Base-by-base conservation (phyloP, 2,329 filamentous ascomycete species). In the Clonostachys chloroleuca region DNA sequence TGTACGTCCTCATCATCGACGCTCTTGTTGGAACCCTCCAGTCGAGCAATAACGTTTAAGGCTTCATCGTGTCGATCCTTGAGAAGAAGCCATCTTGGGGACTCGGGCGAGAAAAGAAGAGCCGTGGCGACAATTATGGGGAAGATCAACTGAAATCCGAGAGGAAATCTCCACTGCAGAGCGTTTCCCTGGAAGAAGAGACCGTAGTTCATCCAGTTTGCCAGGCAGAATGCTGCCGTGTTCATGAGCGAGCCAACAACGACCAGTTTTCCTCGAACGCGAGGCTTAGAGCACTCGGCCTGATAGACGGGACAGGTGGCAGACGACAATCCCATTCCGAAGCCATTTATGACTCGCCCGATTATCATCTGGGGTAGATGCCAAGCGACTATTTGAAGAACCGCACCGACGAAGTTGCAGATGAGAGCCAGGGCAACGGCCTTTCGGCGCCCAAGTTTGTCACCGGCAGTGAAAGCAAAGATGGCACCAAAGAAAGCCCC, bases 41-140 rank as follows among this genome's bases (percentile, higher is more conserved):
- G 81, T 50, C 75, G 77, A 8, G 75, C 71, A 48, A 88, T 70
- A 5, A 79, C 74, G 6, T 70, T 63, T n/a, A 75, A 63, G 1
- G 80, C 80, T 48, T 83, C 70, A 12, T 81, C 75, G 14, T 75
- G 68, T n/a, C 76, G 74, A 49, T 80, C 75, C 47, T 80, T 54
- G 9, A 74, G 59, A 17, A 79, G 57, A n/a, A 78, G 58, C 71
- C 73, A 81, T 36, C 77, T 68, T 1, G 77, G 76, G 1, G 69
- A 74, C 52, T 80, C 77, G 3, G 73, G 72, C 7, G 66, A 59
- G 30, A 64, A 57, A 1, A 58, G 46, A 3, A 67, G 55, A 14
- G 60, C 46, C 2, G 58, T 55, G 9, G 58, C 53, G 34, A 70
- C 58, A 24, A 67, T 57, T 16, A 65, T 55, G 4, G 68, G 64